Conservation (phyloP, 352 stramenopile species). For the Peronosclerospora sorghi region DNA sequence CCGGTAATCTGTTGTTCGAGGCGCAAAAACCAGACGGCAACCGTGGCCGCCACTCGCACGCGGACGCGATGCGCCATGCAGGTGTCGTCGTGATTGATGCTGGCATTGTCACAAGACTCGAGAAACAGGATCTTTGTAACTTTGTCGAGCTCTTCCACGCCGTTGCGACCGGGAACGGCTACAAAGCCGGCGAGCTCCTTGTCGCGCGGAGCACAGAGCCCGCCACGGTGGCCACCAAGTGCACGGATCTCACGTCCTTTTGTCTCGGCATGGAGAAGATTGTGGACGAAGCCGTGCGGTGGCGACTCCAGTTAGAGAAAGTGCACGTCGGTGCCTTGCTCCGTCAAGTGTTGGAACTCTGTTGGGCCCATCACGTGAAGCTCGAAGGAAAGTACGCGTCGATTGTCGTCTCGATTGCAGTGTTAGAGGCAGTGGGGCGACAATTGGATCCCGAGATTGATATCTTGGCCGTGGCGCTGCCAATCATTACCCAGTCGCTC, state of each 20-base stretch:
- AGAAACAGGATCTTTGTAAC: slow-evolving; percentile 62
- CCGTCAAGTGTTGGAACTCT: slow-evolving; percentile 82
- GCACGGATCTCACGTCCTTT: slow-evolving; percentile 63
- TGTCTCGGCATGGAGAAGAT: slow-evolving; percentile 62
- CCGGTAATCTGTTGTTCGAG: slow-evolving; percentile 85
- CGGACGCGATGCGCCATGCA: slow-evolving; percentile 16
- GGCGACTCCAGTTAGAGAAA: slow-evolving; percentile 53
- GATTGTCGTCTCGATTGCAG: slow-evolving; percentile 89
- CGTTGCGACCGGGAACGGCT: slow-evolving; percentile 72
- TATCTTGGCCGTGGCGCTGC: slow-evolving; percentile 80
- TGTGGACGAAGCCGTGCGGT: slow-evolving; percentile 50
- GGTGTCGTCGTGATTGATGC: slow-evolving; percentile 73
- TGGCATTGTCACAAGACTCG: slow-evolving; percentile 76
- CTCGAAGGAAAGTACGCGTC: slow-evolving; percentile 91
- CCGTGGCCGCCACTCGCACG: slow-evolving; percentile 9
- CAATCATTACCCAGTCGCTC: slow-evolving; percentile 88
- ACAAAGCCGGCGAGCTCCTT: slow-evolving; percentile 68
- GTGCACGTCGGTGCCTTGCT: slow-evolving; percentile 68
- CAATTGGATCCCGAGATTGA: slow-evolving; percentile 87
- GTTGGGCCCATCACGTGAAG: slow-evolving; percentile 87
- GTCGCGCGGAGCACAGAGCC: slow-evolving; percentile 48
- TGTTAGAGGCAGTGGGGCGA: slow-evolving; percentile 87
- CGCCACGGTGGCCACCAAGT: slow-evolving; percentile 25
- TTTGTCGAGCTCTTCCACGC: slow-evolving; percentile 82
- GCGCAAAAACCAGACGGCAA: slow-evolving; percentile 9